A percentile compares a stretch with the other conserved stretches of the same genome.
Evolutionary conservation across 495 filamentous ascomycete genomes (phyloP).

Genomic region (Amorphotheca resinae): DNA sequence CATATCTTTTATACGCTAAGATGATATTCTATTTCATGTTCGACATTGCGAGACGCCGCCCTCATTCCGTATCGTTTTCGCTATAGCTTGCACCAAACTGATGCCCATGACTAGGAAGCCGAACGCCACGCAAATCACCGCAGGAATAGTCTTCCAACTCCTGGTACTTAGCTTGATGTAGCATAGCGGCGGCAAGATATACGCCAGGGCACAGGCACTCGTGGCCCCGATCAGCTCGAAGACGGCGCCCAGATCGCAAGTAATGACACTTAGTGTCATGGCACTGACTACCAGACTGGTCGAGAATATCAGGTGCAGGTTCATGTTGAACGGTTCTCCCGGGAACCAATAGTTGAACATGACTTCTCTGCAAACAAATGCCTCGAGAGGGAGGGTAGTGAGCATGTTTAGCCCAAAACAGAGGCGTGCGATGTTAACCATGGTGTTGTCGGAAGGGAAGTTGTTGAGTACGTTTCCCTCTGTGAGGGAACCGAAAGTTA

Average conservation of each 20-base stretch:
- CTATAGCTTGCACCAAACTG: slow-evolving; percentile 61
- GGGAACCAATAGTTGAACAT: slow-evolving; percentile 92
- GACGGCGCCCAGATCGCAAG: slow-evolving; percentile 84
- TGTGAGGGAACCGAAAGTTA: slow-evolving; percentile 85
- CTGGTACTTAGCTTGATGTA: slow-evolving; percentile 82
- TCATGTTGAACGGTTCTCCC: slow-evolving; percentile 62
- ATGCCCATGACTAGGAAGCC: slow-evolving; percentile 74
- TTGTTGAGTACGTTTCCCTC: slow-evolving; percentile 96
- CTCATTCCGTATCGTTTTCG: slow-evolving; percentile 40
- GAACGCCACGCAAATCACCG: slow-evolving; percentile 37
- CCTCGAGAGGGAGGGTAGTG: slow-evolving; percentile 88
- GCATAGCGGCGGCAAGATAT: slow-evolving; percentile 88
- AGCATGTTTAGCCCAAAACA: slow-evolving; percentile 98
- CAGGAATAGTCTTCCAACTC: slow-evolving; percentile 41
- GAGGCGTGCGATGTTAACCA: slow-evolving; percentile 88
- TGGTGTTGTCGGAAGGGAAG: slow-evolving; percentile 74
- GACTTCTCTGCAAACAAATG: slow-evolving; percentile 93
- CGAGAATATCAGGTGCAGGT: slow-evolving; percentile 75
- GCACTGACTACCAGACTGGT: slow-evolving; percentile 67
- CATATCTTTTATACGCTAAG: no score
- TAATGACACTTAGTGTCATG: slow-evolving; percentile 65
- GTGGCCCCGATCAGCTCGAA: slow-evolving; percentile 96
- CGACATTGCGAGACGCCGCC: slow-evolving; percentile 15
- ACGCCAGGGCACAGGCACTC: slow-evolving; percentile 83
- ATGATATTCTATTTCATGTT: no score